These are phyloP conservation scores for Jamesozyma lodderae DNA, from an alignment of 805 yeast species.

Conservation along the genomic window DNA sequence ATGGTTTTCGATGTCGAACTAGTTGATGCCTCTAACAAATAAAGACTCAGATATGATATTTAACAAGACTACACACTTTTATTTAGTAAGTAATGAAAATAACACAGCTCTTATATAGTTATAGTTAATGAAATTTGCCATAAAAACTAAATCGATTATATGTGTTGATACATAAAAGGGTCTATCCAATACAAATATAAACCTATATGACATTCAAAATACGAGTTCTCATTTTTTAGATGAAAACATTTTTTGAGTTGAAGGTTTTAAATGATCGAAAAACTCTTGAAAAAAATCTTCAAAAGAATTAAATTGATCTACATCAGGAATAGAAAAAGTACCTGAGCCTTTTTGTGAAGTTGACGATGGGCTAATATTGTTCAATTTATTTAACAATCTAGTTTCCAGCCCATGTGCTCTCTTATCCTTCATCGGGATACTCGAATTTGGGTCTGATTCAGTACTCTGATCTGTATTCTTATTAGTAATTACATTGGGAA, in stretches of 20 bases:
- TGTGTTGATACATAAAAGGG: no score
- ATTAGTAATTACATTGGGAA: no score
- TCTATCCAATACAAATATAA: no score
- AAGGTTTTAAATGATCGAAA: conserved; percentile 30
- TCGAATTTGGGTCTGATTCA: background rate
- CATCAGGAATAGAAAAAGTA: conserved; percentile 33
- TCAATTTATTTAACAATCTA: no score
- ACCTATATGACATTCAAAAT: no score
- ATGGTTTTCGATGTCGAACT: conserved; percentile 34
- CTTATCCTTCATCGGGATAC: background rate
- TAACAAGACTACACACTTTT: no score
- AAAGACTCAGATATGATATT: no score
- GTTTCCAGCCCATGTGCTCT: background rate
- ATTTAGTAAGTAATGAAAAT: background rate
- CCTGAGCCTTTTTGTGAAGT: background rate
- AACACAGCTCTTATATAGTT: no score
- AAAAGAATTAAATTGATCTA: conserved; percentile 41
- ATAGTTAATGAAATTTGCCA: no score
- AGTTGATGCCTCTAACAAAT: conserved; percentile 11
- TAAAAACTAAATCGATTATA: background rate
- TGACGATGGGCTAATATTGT: background rate
- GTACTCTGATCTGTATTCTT: background rate
- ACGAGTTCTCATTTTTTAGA: conserved; percentile 1
- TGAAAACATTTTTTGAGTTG: conserved; percentile 26
- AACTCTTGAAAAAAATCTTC: conserved; percentile 50